Percentiles rank a stretch among this genome's conserved stretches.
phyloP scores from a whole-genome alignment of 805 yeast species.

The Komagataella mondaviorum region DNA sequence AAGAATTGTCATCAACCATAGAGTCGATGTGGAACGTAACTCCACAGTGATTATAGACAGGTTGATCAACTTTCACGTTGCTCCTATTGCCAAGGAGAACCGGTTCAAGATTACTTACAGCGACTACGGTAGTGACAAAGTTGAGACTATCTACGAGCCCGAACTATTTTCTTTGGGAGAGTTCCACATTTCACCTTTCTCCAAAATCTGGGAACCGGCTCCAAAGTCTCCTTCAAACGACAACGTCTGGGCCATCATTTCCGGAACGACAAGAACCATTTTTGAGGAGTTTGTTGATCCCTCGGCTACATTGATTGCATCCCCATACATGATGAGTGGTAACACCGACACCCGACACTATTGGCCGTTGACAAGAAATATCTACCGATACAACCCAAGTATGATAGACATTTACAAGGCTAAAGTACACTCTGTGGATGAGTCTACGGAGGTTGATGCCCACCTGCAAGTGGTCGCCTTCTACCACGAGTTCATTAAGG shows the following conservation, averaged over 20 bases:
- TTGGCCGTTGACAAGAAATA: slow-evolving; percentile 40
- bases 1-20: slow-evolving; percentile 38
- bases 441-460: slow-evolving; percentile 31
- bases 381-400: slow-evolving; percentile 40
- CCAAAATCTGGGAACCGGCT: slow-evolving; percentile 21
- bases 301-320: neutral
- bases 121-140: slow-evolving; percentile 15
- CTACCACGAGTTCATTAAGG: slow-evolving; percentile 31
- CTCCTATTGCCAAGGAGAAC: slow-evolving; percentile 27
- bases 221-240: slow-evolving; percentile 22
- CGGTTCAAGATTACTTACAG: slow-evolving; percentile 29
- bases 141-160: slow-evolving; percentile 11
- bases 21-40: slow-evolving; percentile 44
- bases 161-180: slow-evolving; percentile 18
- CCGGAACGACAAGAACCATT: slow-evolving; percentile 38
- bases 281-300: neutral
- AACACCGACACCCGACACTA: slow-evolving; percentile 52
- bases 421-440: slow-evolving; percentile 50
- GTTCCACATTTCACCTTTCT: slow-evolving; percentile 20
- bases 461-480: slow-evolving; percentile 46
- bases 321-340: slow-evolving; percentile 23
- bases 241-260: slow-evolving; percentile 25
- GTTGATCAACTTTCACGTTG: slow-evolving; percentile 8
- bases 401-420: slow-evolving; percentile 10
- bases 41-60: slow-evolving; percentile 26